These are phyloP conservation scores for Fallopia convolvulus DNA, from an alignment of 148 eudicot genomes.

Conservation along the genomic window DNA sequence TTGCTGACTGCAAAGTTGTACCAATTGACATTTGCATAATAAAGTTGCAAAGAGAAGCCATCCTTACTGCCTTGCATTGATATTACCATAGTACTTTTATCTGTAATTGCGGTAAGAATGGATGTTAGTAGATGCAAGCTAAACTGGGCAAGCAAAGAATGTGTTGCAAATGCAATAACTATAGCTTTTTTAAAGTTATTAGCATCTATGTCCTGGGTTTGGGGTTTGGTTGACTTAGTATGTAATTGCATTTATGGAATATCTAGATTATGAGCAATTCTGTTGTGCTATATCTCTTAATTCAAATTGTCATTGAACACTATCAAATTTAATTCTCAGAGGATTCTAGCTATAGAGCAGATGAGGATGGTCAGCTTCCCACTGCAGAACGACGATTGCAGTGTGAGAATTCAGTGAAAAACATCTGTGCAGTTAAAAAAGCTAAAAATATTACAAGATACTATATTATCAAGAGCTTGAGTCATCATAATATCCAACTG, in stretches of 20 bases:
- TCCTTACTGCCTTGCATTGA: neutral
- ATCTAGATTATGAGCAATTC: neutral
- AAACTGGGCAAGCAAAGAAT: neutral
- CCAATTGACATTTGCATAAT: neutral
- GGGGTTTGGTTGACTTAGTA: neutral
- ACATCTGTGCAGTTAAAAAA: conserved; percentile 23
- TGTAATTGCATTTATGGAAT: neutral
- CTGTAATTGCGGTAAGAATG: neutral
- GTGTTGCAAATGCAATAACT: neutral
- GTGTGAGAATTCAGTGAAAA: conserved; percentile 25
- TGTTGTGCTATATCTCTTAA: neutral
- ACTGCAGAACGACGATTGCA: conserved; percentile 31
- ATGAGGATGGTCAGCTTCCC: conserved; percentile 23
- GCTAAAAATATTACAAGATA: conserved; percentile 46
- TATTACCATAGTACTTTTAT: neutral
- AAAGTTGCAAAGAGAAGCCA: neutral
- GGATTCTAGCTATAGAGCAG: conserved; percentile 36
- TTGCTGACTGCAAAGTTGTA: neutral
- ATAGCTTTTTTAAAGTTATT: neutral
- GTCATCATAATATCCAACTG: conserved; percentile 65
- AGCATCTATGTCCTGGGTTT: neutral
- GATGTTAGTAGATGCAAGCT: neutral
- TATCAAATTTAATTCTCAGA: conserved; percentile 37
- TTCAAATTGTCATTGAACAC: conserved; percentile 10
- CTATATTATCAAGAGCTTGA: conserved; percentile 83